phyloP scores from a whole-genome alignment of 495 filamentous ascomycete genomes.

The Chlorociboria aeruginascens region DNA sequence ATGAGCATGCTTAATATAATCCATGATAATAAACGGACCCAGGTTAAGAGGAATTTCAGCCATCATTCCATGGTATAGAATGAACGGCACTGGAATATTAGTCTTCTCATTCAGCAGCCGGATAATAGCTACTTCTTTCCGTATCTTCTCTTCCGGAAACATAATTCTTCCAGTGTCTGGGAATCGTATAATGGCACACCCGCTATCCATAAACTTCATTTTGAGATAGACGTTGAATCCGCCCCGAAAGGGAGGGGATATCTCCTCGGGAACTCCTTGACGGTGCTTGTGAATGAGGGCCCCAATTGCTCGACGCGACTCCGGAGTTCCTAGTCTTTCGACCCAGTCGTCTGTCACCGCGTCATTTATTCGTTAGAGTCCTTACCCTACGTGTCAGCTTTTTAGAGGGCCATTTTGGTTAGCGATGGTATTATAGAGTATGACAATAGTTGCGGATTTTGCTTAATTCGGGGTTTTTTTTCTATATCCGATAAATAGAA shows the following conservation, averaged over 20 bases:
- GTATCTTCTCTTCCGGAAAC: constrained; percentile 25
- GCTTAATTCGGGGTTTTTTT: too few relatives aligned
- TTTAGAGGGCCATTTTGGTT: too few relatives aligned
- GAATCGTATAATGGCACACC: constrained; percentile 7
- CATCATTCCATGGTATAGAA: not conserved
- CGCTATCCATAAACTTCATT: not conserved
- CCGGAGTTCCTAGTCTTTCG: not conserved
- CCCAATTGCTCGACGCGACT: not conserved
- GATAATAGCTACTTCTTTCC: constrained; percentile 1
- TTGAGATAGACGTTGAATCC: not conserved
- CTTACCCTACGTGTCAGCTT: too few relatives aligned
- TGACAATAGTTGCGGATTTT: too few relatives aligned
- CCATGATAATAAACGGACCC: constrained; percentile 7
- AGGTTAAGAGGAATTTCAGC: not conserved
- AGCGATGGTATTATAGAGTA: too few relatives aligned
- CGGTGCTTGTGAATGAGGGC: not conserved
- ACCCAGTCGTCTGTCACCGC: not conserved
- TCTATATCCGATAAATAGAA: too few relatives aligned
- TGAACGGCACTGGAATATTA: not conserved
- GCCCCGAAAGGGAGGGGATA: not conserved
- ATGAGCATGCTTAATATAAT: not conserved
- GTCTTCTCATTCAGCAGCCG: not conserved
- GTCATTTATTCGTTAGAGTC: too few relatives aligned
- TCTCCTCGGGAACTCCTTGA: not conserved
- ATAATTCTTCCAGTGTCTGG: constrained; percentile 15